phyloP scores from a whole-genome alignment of 768 basidiomycete species.

The Rhizopogon sp. region DNA sequence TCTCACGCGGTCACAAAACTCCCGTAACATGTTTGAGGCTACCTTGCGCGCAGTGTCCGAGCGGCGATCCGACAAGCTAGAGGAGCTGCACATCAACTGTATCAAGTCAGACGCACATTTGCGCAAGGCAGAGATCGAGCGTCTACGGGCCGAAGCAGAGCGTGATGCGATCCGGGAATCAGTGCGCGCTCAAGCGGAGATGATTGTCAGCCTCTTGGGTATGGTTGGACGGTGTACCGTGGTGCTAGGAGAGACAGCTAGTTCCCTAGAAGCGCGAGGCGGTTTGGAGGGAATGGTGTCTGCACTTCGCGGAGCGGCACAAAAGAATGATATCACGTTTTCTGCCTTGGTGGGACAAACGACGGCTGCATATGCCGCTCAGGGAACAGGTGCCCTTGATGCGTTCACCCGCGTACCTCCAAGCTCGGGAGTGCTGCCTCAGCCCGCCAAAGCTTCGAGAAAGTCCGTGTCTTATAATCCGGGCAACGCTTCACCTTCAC shows the following conservation, averaged over 20 bases:
- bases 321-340: conserved; percentile 69
- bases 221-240: conserved; percentile 78
- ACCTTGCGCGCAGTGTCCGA: conserved; percentile 81
- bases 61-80: conserved; percentile 71
- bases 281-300: conserved; percentile 41
- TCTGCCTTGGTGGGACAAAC: conserved; percentile 62
- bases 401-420: conserved; percentile 41
- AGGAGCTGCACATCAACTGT: conserved; percentile 63
- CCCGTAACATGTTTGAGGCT: conserved; percentile 78
- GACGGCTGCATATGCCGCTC: conserved; percentile 51
- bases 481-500: conserved; percentile 38
- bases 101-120: conserved; percentile 65
- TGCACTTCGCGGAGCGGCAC: conserved; percentile 49
- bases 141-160: conserved; percentile 58
- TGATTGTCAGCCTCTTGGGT: conserved; percentile 68
- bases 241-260: conserved; percentile 55
- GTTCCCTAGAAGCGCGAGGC: conserved; percentile 33
- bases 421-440: conserved; percentile 44
- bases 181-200: conserved; percentile 58
- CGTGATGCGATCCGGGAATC: conserved; percentile 58
- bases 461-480: conserved; percentile 38
- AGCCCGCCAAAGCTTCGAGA: conserved; percentile 35
- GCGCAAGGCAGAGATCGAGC: conserved; percentile 69
- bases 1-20: conserved; percentile 67
- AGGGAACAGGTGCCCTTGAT: conserved; percentile 34